These are phyloP conservation scores for Leccinellum luteum DNA, from an alignment of 768 basidiomycete species.

Conservation along the genomic window DNA sequence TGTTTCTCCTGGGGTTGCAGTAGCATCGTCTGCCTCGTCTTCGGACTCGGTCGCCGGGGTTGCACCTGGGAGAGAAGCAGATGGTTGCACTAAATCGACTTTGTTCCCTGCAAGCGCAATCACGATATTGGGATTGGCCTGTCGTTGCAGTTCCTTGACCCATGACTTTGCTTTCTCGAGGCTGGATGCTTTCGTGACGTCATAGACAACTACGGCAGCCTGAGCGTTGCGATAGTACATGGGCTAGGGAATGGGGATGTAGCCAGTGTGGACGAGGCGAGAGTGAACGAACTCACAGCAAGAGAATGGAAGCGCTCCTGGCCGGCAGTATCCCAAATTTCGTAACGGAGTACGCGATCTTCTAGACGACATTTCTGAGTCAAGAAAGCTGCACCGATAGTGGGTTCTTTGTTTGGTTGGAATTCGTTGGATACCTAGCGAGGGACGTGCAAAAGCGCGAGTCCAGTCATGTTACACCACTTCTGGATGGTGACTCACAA, in stretches of 20 bases:
- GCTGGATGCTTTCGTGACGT: slow-evolving; percentile 93
- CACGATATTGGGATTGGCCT: slow-evolving; percentile 98
- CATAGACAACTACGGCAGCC: slow-evolving; percentile 97
- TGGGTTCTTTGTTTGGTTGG: slow-evolving; percentile 98
- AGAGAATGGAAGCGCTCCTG: slow-evolving; percentile 98
- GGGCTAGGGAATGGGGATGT: slow-evolving; percentile 48
- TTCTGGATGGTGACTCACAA: slow-evolving; percentile 54
- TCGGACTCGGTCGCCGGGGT: slow-evolving; percentile 66
- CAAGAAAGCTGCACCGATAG: slow-evolving; percentile 94
- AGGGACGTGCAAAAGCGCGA: background rate
- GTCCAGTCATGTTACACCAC: slow-evolving; percentile 4
- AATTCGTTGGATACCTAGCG: slow-evolving; percentile 92
- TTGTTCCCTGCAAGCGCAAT: slow-evolving; percentile 99
- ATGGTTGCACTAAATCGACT: slow-evolving; percentile 80
- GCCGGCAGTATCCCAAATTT: slow-evolving; percentile 97
- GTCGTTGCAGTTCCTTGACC: slow-evolving; percentile 98
- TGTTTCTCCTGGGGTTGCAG: slow-evolving; percentile 74
- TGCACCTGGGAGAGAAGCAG: slow-evolving; percentile 45
- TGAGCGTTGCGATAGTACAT: slow-evolving; percentile 99
- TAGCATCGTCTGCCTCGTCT: slow-evolving; percentile 92
- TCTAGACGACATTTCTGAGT: slow-evolving; percentile 95
- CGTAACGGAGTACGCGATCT: slow-evolving; percentile 89
- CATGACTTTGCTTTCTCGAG: slow-evolving; percentile 99
- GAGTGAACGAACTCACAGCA: slow-evolving; percentile 55
- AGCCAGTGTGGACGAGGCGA: slow-evolving; percentile 5